Conservation (phyloP, 306 rosid genomes). For the Alnus glutinosa region DNA sequence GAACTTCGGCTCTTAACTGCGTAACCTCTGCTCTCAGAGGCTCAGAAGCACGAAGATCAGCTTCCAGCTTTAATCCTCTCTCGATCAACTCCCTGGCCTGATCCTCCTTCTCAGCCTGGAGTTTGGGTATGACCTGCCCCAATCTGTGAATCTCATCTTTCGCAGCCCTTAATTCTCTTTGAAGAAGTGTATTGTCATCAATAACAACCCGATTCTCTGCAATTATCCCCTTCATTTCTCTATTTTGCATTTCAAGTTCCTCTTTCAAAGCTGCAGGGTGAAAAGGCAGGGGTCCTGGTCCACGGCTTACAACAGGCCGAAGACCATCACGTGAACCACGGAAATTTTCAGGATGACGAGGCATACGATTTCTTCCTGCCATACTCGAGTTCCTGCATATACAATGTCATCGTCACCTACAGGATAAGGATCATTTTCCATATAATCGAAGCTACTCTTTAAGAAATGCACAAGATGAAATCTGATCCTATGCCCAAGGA, state of each 20-base stretch:
- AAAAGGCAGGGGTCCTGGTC: constrained; percentile 30
- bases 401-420: constrained; percentile 15
- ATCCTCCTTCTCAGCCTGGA: constrained; percentile 40
- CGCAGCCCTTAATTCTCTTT: constrained; percentile 42
- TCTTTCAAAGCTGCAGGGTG: constrained; percentile 51
- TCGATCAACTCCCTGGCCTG: constrained; percentile 36
- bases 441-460: constrained; percentile 3
- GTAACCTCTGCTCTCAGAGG: constrained; percentile 44
- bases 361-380: constrained; percentile 44
- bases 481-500: neutral
- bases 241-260: constrained; percentile 43
- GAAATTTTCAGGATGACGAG: constrained; percentile 36
- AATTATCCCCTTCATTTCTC: constrained; percentile 42
- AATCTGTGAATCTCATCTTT: constrained; percentile 49
- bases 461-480: constrained; percentile 6
- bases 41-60: constrained; percentile 47
- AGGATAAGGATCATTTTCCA: constrained; percentile 20
- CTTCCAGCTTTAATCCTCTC: constrained; percentile 46
- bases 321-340: constrained; percentile 39
- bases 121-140: constrained; percentile 37
- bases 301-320: constrained; percentile 28
- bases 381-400: constrained; percentile 43
- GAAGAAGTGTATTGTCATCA: constrained; percentile 50
- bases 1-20: constrained; percentile 45
- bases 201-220: constrained; percentile 43